Conservation (phyloP, 2,329 filamentous ascomycete species). For the Nemania diffusa region DNA sequence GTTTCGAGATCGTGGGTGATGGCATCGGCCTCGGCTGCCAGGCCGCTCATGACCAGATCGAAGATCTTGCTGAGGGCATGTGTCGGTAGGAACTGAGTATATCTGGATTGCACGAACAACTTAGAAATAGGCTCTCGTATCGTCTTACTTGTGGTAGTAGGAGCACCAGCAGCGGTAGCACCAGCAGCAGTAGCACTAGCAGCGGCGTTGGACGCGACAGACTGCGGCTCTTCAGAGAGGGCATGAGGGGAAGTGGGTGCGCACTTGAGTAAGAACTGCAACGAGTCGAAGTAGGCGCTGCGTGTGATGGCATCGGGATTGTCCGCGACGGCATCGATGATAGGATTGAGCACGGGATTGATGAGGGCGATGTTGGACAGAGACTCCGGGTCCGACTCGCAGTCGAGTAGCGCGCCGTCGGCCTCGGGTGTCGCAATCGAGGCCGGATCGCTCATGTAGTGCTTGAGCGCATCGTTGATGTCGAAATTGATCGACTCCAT, state of each 20-base stretch:
- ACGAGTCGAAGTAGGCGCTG: conserved; percentile 84
- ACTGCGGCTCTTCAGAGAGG: conserved; percentile 33
- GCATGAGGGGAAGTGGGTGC: conserved; percentile 65
- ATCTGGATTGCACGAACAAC: conserved; percentile 76
- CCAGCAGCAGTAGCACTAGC: background rate
- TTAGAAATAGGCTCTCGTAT: conserved; percentile 67
- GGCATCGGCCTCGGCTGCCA: conserved; percentile 85
- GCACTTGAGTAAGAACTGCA: conserved; percentile 97
- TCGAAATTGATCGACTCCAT: conserved; percentile 89
- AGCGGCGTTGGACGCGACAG: conserved; percentile 30
- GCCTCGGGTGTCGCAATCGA: conserved; percentile 88
- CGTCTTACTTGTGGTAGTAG: conserved; percentile 36
- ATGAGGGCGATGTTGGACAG: conserved; percentile 78
- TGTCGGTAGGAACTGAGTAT: conserved; percentile 79
- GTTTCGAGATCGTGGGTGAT: conserved; percentile 87
- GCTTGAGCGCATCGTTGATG: conserved; percentile 95
- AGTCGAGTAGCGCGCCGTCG: conserved; percentile 83
- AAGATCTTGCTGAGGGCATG: conserved; percentile 92
- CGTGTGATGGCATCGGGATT: conserved; percentile 88
- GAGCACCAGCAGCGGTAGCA: background rate
- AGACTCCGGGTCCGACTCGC: conserved; percentile 89
- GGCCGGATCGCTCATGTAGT: conserved; percentile 93
- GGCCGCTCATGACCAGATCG: conserved; percentile 86
- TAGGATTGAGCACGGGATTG: conserved; percentile 87
- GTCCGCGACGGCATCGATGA: conserved; percentile 91